phyloP scores from a whole-genome alignment of 2,329 filamentous ascomycete genomes.

The Beauveria pseudobassiana region DNA sequence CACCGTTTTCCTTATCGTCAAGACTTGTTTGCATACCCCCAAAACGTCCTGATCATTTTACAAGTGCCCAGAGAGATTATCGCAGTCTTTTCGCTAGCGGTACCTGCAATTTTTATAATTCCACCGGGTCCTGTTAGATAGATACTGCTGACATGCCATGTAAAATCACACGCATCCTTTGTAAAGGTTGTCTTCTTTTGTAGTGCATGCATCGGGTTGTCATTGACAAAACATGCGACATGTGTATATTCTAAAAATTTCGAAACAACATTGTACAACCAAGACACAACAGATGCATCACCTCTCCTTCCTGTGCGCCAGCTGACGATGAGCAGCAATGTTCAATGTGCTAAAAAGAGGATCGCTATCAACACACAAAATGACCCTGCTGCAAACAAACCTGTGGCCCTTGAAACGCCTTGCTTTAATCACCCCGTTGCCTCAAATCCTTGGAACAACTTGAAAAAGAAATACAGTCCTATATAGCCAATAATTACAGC shows the following conservation, averaged over 20 bases:
- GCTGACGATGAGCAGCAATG: background rate
- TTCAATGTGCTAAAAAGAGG: conserved; percentile 1
- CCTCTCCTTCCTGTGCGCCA: background rate
- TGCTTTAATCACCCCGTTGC: background rate
- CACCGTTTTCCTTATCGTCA: conserved; percentile 94
- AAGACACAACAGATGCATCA: background rate
- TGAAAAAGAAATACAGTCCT: conserved; percentile 8
- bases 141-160: conserved; percentile 70
- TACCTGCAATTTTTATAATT: conserved; percentile 56
- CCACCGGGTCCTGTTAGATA: conserved; percentile 94
- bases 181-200: background rate
- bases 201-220: background rate
- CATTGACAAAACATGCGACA: background rate
- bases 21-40: conserved; percentile 56
- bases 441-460: conserved; percentile 9
- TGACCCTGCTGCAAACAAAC: background rate
- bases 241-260: background rate
- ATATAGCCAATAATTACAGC: conserved; percentile 14
- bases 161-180: background rate
- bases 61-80: conserved; percentile 71
- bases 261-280: background rate
- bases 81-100: conserved; percentile 97
- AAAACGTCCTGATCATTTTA: conserved; percentile 85
- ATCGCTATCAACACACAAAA: background rate
- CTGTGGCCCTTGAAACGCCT: conserved; percentile 1